Percentiles rank a stretch among this genome's conserved stretches.
Evolutionary conservation across 176 grass and related monocot genomes (phyloP).

Genomic region (Musa itinerans): DNA sequence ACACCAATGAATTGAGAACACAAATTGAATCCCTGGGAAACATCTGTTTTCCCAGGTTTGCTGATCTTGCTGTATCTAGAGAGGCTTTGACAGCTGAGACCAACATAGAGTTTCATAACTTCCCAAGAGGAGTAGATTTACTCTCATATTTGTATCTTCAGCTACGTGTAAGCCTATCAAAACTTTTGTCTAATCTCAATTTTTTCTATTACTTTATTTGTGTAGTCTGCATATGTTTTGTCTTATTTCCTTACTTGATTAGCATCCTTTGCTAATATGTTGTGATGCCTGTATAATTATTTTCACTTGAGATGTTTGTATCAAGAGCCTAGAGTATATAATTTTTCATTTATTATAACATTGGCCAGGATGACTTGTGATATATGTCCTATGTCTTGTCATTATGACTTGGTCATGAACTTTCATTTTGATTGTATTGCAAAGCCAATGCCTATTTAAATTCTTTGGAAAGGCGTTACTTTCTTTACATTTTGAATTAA

Average conservation of each 20-base stretch:
- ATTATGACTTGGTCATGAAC: no score
- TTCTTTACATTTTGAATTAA: no score
- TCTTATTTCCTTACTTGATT: neutral
- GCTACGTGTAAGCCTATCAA: conserved; percentile 65
- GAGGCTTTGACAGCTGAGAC: conserved; percentile 69
- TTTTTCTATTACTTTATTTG: conserved; percentile 17
- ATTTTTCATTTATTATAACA: no score
- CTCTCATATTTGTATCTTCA: conserved; percentile 96
- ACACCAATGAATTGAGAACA: conserved; percentile 84
- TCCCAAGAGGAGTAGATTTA: conserved; percentile 74
- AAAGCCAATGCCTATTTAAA: no score
- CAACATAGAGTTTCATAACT: conserved; percentile 69
- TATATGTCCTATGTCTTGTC: no score
- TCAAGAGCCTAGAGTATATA: no score
- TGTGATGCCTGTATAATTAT: neutral
- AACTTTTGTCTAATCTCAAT: conserved; percentile 23
- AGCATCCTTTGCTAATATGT: neutral
- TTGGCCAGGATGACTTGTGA: no score
- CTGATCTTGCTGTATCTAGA: conserved; percentile 57
- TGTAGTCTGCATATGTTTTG: conserved; percentile 17
- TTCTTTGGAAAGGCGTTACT: no score
- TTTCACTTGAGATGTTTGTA: no score
- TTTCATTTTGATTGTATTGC: no score
- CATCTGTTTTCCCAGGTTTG: conserved; percentile 82
- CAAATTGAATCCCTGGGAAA: conserved; percentile 75